A percentile compares a stretch with the other conserved stretches of the same genome.
phyloP scores from a whole-genome alignment of 352 stramenopile genomes.

The Pelagophyceae sp. region DNA sequence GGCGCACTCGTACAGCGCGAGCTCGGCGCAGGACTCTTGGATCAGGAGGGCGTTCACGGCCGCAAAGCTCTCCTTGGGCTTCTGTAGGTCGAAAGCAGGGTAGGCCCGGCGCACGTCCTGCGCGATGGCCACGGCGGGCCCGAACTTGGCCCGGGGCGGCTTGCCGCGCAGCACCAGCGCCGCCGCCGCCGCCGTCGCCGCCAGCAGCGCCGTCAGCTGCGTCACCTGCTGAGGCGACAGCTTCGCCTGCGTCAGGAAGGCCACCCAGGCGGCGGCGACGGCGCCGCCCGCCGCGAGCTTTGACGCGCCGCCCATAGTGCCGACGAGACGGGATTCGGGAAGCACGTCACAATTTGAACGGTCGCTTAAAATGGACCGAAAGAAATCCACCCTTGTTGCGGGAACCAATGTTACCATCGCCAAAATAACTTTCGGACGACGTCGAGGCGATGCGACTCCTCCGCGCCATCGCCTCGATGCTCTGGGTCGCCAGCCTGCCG shows the following conservation, averaged over 20 bases:
- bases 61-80: not conserved
- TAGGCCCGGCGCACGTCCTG: not conserved
- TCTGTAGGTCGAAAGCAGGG: not conserved
- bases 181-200: not conserved
- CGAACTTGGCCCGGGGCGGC: no score
- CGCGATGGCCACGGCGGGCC: not conserved
- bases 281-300: not conserved
- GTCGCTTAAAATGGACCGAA: no score
- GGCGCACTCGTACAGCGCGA: slow-evolving; percentile 32
- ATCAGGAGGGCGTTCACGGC: not conserved
- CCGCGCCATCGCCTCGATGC: no score
- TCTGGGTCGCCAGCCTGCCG: no score
- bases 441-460: no score
- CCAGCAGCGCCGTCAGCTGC: not conserved
- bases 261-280: not conserved
- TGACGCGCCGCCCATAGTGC: no score
- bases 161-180: no score
- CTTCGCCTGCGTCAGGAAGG: not conserved
- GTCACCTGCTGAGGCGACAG: not conserved
- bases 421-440: no score
- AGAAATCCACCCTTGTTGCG: no score
- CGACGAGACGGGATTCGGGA: no score
- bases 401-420: no score
- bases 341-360: no score
- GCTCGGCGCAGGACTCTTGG: slow-evolving; percentile 1